phyloP scores from a whole-genome alignment of 192 early-diverging fungal species.

The Linnemannia elongata region DNA sequence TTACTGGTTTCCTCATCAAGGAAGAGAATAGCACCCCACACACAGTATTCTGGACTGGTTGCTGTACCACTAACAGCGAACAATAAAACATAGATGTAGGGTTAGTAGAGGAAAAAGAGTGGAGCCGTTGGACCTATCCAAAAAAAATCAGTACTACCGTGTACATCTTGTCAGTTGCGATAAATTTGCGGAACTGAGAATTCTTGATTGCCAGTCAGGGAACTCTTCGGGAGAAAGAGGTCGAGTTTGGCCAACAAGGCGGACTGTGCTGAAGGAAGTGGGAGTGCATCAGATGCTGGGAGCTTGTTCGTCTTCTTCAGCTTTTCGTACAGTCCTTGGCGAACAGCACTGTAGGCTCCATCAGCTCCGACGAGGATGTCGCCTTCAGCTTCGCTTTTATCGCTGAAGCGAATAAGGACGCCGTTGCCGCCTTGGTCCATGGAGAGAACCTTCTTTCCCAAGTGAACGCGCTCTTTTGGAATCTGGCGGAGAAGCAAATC shows the following conservation, averaged over 20 bases:
- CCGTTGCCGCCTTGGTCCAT: conserved; percentile 4
- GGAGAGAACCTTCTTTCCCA: conserved; percentile 14
- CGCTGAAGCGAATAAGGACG: conserved; percentile 21
- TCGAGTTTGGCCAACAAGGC: conserved; percentile 13
- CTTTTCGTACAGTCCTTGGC: conserved; percentile 11
- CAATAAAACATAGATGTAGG: no score
- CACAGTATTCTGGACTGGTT: neutral
- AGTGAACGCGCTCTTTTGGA: conserved; percentile 13
- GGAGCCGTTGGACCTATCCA: no score
- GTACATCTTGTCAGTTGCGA: neutral
- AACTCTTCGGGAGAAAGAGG: neutral
- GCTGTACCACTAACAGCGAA: conserved; percentile 24
- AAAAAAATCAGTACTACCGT: no score
- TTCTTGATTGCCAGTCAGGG: neutral
- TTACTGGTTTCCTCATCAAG: neutral
- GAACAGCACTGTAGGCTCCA: conserved; percentile 34
- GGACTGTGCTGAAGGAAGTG: neutral
- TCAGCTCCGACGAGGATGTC: conserved; percentile 50
- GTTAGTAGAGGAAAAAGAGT: no score
- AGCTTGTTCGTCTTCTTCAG: neutral
- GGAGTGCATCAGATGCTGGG: neutral
- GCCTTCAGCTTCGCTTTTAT: conserved; percentile 11
- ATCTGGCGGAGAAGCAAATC: neutral
- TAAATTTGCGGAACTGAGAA: neutral
- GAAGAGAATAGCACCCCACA: neutral